Evolutionary conservation across 768 basidiomycete species (phyloP).

Genomic region (Nidularia sp.): DNA sequence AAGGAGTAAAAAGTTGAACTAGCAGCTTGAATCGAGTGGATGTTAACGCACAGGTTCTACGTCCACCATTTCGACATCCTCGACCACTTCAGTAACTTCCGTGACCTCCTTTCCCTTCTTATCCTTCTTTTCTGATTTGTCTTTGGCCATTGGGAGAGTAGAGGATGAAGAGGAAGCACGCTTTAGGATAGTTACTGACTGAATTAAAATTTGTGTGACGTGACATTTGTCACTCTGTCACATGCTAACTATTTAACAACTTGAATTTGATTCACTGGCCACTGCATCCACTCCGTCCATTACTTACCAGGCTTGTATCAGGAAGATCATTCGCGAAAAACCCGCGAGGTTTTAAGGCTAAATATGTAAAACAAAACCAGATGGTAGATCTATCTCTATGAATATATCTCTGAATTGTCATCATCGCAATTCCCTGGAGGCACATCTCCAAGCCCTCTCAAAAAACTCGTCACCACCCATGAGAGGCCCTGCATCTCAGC

Average conservation of each 20-base stretch:
- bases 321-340: too few species aligned
- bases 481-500: slow-evolving; percentile 66
- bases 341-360: too few species aligned
- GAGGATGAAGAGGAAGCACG: background rate
- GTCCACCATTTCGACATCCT: slow-evolving; percentile 27
- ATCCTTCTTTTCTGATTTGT: slow-evolving; percentile 74
- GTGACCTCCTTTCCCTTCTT: slow-evolving; percentile 59
- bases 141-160: slow-evolving; percentile 51
- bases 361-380: too few species aligned
- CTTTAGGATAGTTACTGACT: background rate
- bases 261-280: too few species aligned
- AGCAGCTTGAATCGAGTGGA: too few species aligned
- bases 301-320: too few species aligned
- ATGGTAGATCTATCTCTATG: too few species aligned
- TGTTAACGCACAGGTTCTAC: slow-evolving; percentile 5
- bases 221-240: too few species aligned
- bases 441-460: slow-evolving; percentile 42
- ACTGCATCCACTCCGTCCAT: too few species aligned
- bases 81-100: slow-evolving; percentile 51
- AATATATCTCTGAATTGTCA: too few species aligned
- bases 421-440: slow-evolving; percentile 30
- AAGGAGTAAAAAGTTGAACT: background rate
- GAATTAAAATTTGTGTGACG: slow-evolving; percentile 9
- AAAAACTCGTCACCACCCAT: slow-evolving; percentile 65
- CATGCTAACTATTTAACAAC: too few species aligned